Percentiles rank a stretch among this genome's conserved stretches.
These are phyloP conservation scores for Elymus sibiricus DNA, from an alignment of 176 grass and related monocot species.

Conservation along the genomic window DNA sequence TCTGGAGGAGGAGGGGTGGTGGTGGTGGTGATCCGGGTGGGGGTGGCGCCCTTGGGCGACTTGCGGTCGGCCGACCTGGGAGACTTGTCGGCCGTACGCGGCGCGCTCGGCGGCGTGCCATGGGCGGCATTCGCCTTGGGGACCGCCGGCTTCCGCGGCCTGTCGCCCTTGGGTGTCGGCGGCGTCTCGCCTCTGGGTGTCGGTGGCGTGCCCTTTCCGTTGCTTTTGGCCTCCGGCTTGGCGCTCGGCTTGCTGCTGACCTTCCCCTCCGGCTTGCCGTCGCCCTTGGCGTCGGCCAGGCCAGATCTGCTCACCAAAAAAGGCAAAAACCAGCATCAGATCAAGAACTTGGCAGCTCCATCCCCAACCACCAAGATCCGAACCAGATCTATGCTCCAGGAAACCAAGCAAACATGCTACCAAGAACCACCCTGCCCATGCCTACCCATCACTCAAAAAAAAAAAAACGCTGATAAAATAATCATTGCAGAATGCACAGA, in stretches of 20 bases:
- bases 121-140: constrained; percentile 43
- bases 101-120: constrained; percentile 30
- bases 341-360: not conserved
- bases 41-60: constrained; percentile 36
- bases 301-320: constrained; percentile 48
- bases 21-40: constrained; percentile 37
- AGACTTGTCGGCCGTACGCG: constrained; percentile 37
- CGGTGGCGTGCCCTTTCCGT: constrained; percentile 51
- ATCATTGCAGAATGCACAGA: not conserved
- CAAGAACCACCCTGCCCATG: not conserved
- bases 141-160: constrained; percentile 39
- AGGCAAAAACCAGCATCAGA: not conserved
- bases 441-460: not conserved
- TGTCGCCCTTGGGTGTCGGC: constrained; percentile 26
- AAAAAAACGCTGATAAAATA: not conserved
- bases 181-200: constrained; percentile 44
- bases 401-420: not conserved
- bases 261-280: constrained; percentile 42
- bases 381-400: constrained; percentile 1
- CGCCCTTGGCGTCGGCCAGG: constrained; percentile 50
- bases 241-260: constrained; percentile 16
- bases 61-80: constrained; percentile 49
- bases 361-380: not conserved
- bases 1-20: constrained; percentile 30
- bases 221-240: constrained; percentile 43